phyloP scores from a whole-genome alignment of 345 rosid genomes.

The Arabidopsis suecica region DNA sequence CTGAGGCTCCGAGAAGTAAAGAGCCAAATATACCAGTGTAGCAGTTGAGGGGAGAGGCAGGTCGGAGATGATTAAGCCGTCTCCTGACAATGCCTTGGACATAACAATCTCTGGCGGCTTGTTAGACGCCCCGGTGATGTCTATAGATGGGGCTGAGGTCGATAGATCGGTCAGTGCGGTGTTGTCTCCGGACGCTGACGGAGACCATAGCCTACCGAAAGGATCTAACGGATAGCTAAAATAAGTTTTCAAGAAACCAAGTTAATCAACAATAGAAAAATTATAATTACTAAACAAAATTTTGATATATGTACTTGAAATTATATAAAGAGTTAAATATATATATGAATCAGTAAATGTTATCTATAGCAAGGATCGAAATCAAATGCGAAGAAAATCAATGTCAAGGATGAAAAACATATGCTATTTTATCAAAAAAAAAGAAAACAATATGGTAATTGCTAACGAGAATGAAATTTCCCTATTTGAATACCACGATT shows the following conservation, averaged over 20 bases:
- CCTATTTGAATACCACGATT: no score
- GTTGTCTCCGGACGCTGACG: background rate
- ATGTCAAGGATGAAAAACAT: background rate
- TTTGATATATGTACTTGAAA: background rate
- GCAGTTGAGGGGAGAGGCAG: slow-evolving; percentile 1
- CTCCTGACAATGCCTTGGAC: slow-evolving; percentile 31
- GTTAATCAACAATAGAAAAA: no score
- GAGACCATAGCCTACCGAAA: slow-evolving; percentile 33
- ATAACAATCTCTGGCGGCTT: slow-evolving; percentile 41
- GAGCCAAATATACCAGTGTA: slow-evolving; percentile 14
- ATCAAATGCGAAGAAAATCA: background rate
- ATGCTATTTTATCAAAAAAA: background rate
- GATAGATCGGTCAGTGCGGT: slow-evolving; percentile 22
- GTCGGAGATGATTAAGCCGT: background rate
- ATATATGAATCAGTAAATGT: background rate
- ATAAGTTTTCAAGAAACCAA: slow-evolving; percentile 9
- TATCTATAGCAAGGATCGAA: background rate
- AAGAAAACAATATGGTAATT: no score
- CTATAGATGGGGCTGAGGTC: slow-evolving; percentile 35
- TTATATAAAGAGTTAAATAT: background rate
- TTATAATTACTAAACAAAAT: background rate
- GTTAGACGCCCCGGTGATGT: slow-evolving; percentile 23
- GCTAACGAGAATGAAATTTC: no score
- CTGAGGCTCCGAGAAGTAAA: slow-evolving; percentile 37
- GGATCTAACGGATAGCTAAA: slow-evolving; percentile 39